Percentiles rank a stretch among this genome's conserved stretches.
These are phyloP conservation scores for Bipolaris victoriae DNA, from an alignment of 2,329 filamentous ascomycete species.

Conservation along the genomic window DNA sequence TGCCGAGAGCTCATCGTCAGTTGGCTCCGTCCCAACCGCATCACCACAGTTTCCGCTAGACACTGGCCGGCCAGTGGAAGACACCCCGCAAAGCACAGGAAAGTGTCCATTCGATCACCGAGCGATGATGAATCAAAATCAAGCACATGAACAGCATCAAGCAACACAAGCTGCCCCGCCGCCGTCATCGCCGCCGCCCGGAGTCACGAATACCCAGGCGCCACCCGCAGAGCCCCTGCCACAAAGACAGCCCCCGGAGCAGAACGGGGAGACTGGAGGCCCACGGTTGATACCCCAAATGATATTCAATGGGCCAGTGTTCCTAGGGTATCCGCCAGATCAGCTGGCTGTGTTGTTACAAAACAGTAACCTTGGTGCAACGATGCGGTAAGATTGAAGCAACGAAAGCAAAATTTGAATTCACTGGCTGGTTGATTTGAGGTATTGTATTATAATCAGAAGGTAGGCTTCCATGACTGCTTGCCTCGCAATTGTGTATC, in stretches of 20 bases:
- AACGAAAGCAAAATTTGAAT: constrained; percentile 11
- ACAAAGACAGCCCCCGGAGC: constrained; percentile 12
- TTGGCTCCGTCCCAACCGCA: constrained; percentile 49
- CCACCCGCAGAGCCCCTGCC: constrained; percentile 15
- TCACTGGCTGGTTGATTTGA: constrained; percentile 21
- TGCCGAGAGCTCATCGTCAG: constrained; percentile 47
- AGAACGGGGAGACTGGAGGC: constrained; percentile 16
- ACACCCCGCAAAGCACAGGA: constrained; percentile 36
- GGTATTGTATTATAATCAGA: constrained; percentile 36
- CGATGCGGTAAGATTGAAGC: constrained; percentile 28
- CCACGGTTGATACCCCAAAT: constrained; percentile 64
- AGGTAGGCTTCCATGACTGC: constrained; percentile 31
- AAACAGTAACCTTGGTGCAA: constrained; percentile 45
- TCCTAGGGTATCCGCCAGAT: constrained; percentile 75
- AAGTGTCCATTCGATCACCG: constrained; percentile 47
- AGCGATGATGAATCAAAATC: constrained; percentile 35
- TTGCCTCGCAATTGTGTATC: constrained; percentile 14
- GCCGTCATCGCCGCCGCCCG: constrained; percentile 22
- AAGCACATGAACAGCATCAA: constrained; percentile 14
- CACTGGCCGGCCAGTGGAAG: constrained; percentile 29
- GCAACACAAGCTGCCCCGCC: constrained; percentile 14
- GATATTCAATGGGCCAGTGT: constrained; percentile 91
- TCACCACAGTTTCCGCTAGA: constrained; percentile 62
- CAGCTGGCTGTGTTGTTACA: constrained; percentile 45
- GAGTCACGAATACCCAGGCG: constrained; percentile 18